Conservation (phyloP, 2,329 filamentous ascomycete species). For the Cadophora sp. region DNA sequence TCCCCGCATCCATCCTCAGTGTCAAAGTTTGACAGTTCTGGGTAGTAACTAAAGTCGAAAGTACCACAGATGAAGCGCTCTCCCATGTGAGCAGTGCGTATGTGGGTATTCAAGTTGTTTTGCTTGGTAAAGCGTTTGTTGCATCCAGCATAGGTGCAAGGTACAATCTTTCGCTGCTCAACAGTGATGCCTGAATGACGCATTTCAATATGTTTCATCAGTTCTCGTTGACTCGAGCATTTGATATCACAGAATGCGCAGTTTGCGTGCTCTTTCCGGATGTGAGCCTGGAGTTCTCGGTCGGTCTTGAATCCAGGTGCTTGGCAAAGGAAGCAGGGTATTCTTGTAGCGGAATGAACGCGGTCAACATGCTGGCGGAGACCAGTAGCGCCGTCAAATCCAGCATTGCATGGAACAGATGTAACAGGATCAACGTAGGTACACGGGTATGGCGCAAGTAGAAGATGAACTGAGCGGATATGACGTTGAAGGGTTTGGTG, state of each 20-base stretch:
- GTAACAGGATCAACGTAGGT: constrained; percentile 60
- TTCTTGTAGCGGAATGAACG: constrained; percentile 72
- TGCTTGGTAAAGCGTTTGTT: constrained; percentile 79
- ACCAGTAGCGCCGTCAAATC: constrained; percentile 76
- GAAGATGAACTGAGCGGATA: constrained; percentile 76
- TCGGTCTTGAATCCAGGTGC: constrained; percentile 70
- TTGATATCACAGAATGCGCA: constrained; percentile 77
- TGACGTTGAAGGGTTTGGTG: constrained; percentile 86
- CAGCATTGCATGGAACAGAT: constrained; percentile 64
- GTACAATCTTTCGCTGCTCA: constrained; percentile 68
- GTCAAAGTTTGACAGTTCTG: constrained; percentile 69
- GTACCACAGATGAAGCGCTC: constrained; percentile 81
- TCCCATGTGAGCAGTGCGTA: constrained; percentile 78
- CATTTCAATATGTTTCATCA: constrained; percentile 80
- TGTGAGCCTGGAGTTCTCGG: constrained; percentile 74
- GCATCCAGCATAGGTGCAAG: constrained; percentile 74
- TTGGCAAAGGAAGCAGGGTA: constrained; percentile 79
- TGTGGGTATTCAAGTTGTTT: constrained; percentile 83
- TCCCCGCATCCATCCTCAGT: constrained; percentile 74
- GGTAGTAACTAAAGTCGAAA: constrained; percentile 63
- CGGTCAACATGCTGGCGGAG: constrained; percentile 75
- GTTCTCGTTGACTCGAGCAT: constrained; percentile 69
- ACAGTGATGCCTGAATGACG: constrained; percentile 70
- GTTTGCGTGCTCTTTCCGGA: constrained; percentile 73
- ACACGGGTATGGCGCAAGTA: constrained; percentile 76